phyloP scores from a whole-genome alignment of 345 rosid species.

The Corymbia maculata region DNA sequence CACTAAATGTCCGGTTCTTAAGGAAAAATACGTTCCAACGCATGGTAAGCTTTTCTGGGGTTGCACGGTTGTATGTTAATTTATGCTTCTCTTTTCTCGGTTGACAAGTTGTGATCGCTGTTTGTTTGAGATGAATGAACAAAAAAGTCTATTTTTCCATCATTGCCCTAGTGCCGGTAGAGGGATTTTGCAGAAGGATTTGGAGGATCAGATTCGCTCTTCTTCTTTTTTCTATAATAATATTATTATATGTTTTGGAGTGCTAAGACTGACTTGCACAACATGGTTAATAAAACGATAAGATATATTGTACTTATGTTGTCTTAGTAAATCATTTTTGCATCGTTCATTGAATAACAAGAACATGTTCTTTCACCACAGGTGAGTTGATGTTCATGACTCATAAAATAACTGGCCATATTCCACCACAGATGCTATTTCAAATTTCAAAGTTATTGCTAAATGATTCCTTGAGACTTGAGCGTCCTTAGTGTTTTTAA shows the following conservation, averaged over 20 bases:
- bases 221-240: no score
- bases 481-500: background rate
- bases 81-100: background rate
- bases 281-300: background rate
- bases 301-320: background rate
- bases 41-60: conserved; percentile 1
- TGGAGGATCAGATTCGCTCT: background rate
- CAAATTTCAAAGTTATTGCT: background rate
- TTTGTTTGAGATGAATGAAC: background rate
- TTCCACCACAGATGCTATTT: background rate
- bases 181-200: background rate
- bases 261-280: background rate
- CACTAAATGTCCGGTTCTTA: conserved; percentile 14
- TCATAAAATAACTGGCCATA: background rate
- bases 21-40: conserved; percentile 16
- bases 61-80: background rate
- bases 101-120: background rate
- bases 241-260: background rate
- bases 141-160: background rate
- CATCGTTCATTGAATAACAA: background rate
- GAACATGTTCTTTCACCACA: background rate
- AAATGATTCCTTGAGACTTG: background rate
- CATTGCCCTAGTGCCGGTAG: background rate
- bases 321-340: background rate
- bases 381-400: background rate